Conservation (phyloP, 768 basidiomycete genomes). For the Mycena olivaceomarginata region DNA sequence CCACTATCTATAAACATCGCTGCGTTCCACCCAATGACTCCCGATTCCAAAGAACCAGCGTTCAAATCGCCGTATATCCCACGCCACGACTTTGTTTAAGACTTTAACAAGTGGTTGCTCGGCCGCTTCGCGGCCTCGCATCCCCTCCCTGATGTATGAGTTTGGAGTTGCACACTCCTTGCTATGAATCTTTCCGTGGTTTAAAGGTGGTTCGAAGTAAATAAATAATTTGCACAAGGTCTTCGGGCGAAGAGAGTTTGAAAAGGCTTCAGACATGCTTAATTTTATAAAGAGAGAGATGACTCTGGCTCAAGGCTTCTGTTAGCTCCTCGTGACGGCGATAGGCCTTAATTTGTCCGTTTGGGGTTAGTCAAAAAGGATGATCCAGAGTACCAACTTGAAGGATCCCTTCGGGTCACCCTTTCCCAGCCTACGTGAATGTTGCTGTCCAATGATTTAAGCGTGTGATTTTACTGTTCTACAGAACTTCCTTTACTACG, state of each 20-base stretch:
- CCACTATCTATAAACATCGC: background rate
- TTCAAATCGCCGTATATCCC: constrained; percentile 13
- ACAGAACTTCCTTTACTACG: too few relatives aligned
- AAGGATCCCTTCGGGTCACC: background rate
- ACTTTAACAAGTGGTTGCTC: too few relatives aligned
- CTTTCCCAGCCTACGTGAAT: background rate
- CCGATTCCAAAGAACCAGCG: background rate
- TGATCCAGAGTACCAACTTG: background rate
- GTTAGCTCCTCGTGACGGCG: background rate
- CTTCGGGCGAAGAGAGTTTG: too few relatives aligned
- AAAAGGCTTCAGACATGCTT: too few relatives aligned
- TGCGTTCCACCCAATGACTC: background rate
- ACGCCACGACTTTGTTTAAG: constrained; percentile 3
- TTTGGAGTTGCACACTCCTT: too few relatives aligned
- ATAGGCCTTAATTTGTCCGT: background rate
- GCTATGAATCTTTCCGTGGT: too few relatives aligned
- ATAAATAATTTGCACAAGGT: too few relatives aligned
- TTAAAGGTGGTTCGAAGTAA: too few relatives aligned
- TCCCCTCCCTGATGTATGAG: too few relatives aligned
- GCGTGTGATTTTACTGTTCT: too few relatives aligned
- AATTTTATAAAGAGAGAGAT: too few relatives aligned
- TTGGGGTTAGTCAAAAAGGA: constrained; percentile 8
- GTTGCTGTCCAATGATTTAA: constrained; percentile 48
- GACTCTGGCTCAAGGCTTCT: background rate
- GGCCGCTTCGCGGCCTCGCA: too few relatives aligned